Evolutionary conservation across 805 yeast genomes (phyloP).

Genomic region (Tetrapisispora arboricola): DNA sequence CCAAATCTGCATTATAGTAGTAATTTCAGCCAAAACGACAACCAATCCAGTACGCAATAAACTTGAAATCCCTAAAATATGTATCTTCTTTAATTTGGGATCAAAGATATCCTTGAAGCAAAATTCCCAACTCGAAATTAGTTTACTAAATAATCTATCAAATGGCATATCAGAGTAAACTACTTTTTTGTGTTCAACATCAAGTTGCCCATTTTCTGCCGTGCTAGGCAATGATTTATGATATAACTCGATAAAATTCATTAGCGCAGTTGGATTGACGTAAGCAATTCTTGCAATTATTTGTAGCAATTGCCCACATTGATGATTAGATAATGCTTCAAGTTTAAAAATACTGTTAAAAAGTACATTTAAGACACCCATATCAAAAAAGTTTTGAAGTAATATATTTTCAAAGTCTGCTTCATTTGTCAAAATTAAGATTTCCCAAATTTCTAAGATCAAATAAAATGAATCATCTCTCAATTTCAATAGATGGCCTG

Average conservation of each 20-base stretch:
- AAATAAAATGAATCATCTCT: conserved; percentile 58
- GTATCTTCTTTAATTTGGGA: conserved; percentile 65
- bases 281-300: conserved; percentile 31
- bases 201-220: conserved; percentile 14
- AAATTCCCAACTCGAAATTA: conserved; percentile 32
- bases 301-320: conserved; percentile 28
- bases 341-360: conserved; percentile 24
- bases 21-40: conserved; percentile 23
- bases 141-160: conserved; percentile 20
- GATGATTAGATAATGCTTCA: conserved; percentile 24
- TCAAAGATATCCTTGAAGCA: conserved; percentile 53
- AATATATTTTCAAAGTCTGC: conserved; percentile 15
- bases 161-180: conserved; percentile 21
- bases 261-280: conserved; percentile 25
- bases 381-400: conserved; percentile 19
- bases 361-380: conserved; percentile 18
- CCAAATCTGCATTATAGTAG: conserved; percentile 34
- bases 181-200: conserved; percentile 14
- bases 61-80: conserved; percentile 50
- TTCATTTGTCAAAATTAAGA: conserved; percentile 20
- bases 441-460: conserved; percentile 34
- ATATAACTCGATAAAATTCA: conserved; percentile 24
- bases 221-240: conserved; percentile 16
- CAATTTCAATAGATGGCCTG: conserved; percentile 47
- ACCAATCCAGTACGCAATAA: conserved; percentile 33